These are phyloP conservation scores for Trapa incisa DNA, from an alignment of 345 rosid species.

Conservation along the genomic window DNA sequence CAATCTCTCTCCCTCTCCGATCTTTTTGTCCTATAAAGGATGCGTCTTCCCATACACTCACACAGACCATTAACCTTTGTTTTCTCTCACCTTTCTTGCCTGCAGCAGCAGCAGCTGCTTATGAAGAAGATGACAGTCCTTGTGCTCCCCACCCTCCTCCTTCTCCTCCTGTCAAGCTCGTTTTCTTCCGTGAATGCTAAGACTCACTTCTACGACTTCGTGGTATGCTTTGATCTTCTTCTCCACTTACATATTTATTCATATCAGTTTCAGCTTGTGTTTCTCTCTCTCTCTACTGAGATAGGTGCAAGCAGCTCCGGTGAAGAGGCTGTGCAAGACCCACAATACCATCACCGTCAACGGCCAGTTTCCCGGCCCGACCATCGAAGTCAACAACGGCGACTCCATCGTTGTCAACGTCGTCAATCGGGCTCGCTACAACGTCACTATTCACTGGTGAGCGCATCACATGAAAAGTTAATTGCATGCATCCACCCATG, in stretches of 20 bases:
- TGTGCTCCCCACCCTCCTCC: constrained; percentile 18
- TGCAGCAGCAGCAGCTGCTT: background rate
- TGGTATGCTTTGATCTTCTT: constrained; percentile 34
- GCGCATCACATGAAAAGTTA: too few relatives aligned
- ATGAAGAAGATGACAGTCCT: background rate
- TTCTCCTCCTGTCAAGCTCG: constrained; percentile 33
- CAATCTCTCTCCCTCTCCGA: constrained; percentile 8
- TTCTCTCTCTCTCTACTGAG: too few relatives aligned
- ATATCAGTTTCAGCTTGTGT: too few relatives aligned
- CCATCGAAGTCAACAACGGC: constrained; percentile 58
- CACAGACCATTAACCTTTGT: background rate
- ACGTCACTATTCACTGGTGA: constrained; percentile 86
- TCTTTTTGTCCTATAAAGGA: constrained; percentile 14
- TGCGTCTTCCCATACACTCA: background rate
- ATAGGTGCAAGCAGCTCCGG: constrained; percentile 69
- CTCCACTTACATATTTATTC: background rate
- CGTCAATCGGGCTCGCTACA: constrained; percentile 50
- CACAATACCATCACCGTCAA: constrained; percentile 69
- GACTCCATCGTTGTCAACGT: constrained; percentile 65
- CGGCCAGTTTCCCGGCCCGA: constrained; percentile 93
- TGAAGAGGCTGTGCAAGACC: constrained; percentile 91
- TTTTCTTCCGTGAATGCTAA: constrained; percentile 26
- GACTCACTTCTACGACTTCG: constrained; percentile 52
- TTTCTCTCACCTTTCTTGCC: background rate
- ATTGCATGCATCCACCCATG: background rate